Percentiles rank a stretch among this genome's conserved stretches.
phyloP scores from a whole-genome alignment of 371 early-diverging fungal species.

The Lichtheimia hyalospora region DNA sequence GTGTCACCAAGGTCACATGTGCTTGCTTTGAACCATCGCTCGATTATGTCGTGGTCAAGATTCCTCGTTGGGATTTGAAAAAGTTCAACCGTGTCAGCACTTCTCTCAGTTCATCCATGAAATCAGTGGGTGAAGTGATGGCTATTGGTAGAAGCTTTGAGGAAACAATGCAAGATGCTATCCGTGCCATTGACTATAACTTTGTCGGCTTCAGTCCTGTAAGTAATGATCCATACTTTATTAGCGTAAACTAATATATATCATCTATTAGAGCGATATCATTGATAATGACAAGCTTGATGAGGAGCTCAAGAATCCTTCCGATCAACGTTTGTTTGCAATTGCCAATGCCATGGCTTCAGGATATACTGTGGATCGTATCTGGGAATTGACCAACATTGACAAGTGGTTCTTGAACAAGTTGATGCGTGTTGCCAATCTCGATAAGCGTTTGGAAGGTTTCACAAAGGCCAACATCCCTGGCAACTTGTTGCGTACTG shows the following conservation, averaged over 20 bases:
- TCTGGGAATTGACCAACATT: conserved; percentile 86
- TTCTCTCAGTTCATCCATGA: conserved; percentile 89
- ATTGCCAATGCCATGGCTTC: conserved; percentile 85
- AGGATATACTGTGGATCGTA: conserved; percentile 84
- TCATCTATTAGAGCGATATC: conserved; percentile 49
- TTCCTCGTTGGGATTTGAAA: conserved; percentile 95
- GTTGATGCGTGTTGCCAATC: conserved; percentile 65
- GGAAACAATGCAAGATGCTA: conserved; percentile 96
- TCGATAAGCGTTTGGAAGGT: conserved; percentile 46
- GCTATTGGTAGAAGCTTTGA: conserved; percentile 94
- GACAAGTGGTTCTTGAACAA: conserved; percentile 97
- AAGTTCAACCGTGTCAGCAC: conserved; percentile 92
- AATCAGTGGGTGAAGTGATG: conserved; percentile 97
- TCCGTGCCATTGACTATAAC: conserved; percentile 87
- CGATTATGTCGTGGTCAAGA: conserved; percentile 94
- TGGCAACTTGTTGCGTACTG: conserved; percentile 58
- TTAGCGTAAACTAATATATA: neutral
- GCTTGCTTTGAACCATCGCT: conserved; percentile 95
- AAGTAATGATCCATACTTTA: conserved; percentile 3
- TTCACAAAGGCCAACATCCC: conserved; percentile 58
- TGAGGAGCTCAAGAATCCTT: conserved; percentile 80
- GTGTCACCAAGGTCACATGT: conserved; percentile 90
- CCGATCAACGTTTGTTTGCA: conserved; percentile 90
- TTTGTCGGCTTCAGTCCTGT: conserved; percentile 80
- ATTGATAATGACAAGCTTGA: conserved; percentile 66